Evolutionary conservation across 352 stramenopile genomes (phyloP).

Genomic region (Phytopythium oedochilum): DNA sequence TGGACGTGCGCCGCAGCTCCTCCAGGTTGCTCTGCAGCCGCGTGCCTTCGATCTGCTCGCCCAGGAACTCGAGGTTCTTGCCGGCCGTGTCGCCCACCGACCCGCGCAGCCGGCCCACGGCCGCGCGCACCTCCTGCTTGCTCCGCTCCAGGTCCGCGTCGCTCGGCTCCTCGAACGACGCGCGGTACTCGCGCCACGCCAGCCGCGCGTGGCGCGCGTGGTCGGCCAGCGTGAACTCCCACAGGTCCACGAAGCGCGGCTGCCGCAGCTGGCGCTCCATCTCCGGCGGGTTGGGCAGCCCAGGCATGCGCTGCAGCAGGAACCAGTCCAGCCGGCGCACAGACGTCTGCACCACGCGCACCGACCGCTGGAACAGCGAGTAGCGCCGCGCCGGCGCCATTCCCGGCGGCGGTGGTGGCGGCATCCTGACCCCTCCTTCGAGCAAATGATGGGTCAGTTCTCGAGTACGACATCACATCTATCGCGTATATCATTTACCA

Average conservation of each 20-base stretch:
- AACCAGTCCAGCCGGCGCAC: constrained; percentile 45
- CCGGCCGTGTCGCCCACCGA: constrained; percentile 47
- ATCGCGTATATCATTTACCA: neutral
- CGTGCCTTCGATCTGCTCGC: constrained; percentile 65
- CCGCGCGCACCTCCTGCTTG: constrained; percentile 58
- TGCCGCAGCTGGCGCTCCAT: constrained; percentile 30
- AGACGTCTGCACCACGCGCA: constrained; percentile 68
- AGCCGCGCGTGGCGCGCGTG: constrained; percentile 53
- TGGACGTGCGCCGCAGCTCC: constrained; percentile 35
- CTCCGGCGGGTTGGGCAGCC: constrained; percentile 70
- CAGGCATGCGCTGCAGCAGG: constrained; percentile 50
- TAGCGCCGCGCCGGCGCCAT: constrained; percentile 22
- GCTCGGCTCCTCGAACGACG: constrained; percentile 43
- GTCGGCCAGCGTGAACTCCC: constrained; percentile 71
- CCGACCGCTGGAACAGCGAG: constrained; percentile 71
- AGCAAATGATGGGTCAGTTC: no score
- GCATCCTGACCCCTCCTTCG: no score
- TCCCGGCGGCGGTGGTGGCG: neutral
- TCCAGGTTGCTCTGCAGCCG: constrained; percentile 56
- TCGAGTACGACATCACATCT: no score
- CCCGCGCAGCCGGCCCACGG: constrained; percentile 35
- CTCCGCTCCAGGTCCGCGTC: constrained; percentile 58
- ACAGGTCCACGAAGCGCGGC: constrained; percentile 67
- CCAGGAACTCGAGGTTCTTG: constrained; percentile 54
- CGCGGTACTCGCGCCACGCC: constrained; percentile 73